These are phyloP conservation scores for Micromonas pusilla DNA, from an alignment of 139 green algal species.

Conservation along the genomic window DNA sequence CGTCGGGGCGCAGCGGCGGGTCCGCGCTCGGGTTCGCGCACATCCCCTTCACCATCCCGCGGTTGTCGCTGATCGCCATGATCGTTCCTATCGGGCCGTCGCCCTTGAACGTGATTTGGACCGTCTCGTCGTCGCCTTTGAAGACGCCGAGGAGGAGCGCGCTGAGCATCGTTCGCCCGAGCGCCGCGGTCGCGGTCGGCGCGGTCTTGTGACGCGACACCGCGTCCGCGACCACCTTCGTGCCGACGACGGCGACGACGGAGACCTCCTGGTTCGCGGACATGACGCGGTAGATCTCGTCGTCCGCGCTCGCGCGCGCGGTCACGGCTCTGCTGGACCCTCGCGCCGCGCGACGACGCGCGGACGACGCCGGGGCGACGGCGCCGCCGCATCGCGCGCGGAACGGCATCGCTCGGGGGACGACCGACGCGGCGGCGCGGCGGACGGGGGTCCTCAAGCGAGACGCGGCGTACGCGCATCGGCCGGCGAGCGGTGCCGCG, in stretches of 20 bases:
- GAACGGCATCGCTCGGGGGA: neutral
- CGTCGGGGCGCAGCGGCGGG: conserved; percentile 64
- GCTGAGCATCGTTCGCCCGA: conserved; percentile 72
- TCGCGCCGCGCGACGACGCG: neutral
- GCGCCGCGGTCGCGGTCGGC: conserved; percentile 73
- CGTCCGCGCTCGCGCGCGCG: neutral
- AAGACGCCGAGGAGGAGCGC: conserved; percentile 73
- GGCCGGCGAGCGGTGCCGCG: neutral
- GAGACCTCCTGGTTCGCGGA: conserved; percentile 15
- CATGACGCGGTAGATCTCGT: conserved; percentile 20
- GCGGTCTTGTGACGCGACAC: conserved; percentile 54
- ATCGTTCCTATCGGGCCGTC: conserved; percentile 56
- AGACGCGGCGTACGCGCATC: neutral
- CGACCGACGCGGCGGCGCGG: neutral
- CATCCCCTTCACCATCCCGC: conserved; percentile 51
- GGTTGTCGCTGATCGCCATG: conserved; percentile 13
- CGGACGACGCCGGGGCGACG: neutral
- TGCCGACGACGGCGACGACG: conserved; percentile 31
- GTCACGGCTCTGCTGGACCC: neutral
- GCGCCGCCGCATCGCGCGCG: neutral
- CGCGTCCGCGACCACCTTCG: conserved; percentile 69
- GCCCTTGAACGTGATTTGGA: conserved; percentile 74
- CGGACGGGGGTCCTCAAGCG: neutral
- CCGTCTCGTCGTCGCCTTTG: conserved; percentile 55
- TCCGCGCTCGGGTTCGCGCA: conserved; percentile 63